Base-by-base conservation (phyloP, 257 asterid species). In the Dorcoceras hygrometricum region DNA sequence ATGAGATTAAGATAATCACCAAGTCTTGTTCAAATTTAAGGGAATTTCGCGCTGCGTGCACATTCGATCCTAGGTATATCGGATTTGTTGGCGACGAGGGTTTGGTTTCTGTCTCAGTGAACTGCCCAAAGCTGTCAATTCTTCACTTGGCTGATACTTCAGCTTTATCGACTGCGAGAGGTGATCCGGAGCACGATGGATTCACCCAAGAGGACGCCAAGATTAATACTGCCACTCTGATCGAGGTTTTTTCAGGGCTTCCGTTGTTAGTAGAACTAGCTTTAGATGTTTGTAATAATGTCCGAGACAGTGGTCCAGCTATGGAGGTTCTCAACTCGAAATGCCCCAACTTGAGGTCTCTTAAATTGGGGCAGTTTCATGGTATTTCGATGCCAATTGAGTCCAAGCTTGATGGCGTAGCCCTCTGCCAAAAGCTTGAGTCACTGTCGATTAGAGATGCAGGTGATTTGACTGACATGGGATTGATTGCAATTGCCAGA, bases 401-500 rank as follows among this genome's bases (percentile, higher is more conserved):
- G 60, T 90, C 91, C 32, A 86, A 79, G 77, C 75, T 94, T 46
- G 95, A 87, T 23, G 97, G 99, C 0, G 77, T 94, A n/a, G 96
- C 97, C 23, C 71, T 88, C 4, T 90, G 96, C 77, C 85, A 80
- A 23, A 67, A 86, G 75, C 92, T 94, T 23, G 77, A 81, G 57
- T 81, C 89, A 18, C 67, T 94, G 74, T 87, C 96, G 19, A 80
- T 94, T 43, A 76, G 85, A 75, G 80, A 79, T 43, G 97, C 82
- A 3, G 94, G 82, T 31, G 96, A 90, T 77, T 73, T 94, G 76
- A 73, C 71, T 27, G 95, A 94, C 69, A 86, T 90, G 95, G 96
- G 97, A n/a, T 73, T 94, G 84, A 90, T 94, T 32, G 97, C 91
- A 23, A 90, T 94, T 28, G 96, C 77, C 16, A 86, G 96, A 74